These are phyloP conservation scores for Debaryomyces subglobosus DNA, from an alignment of 1,139 yeast species.

Conservation along the genomic window DNA sequence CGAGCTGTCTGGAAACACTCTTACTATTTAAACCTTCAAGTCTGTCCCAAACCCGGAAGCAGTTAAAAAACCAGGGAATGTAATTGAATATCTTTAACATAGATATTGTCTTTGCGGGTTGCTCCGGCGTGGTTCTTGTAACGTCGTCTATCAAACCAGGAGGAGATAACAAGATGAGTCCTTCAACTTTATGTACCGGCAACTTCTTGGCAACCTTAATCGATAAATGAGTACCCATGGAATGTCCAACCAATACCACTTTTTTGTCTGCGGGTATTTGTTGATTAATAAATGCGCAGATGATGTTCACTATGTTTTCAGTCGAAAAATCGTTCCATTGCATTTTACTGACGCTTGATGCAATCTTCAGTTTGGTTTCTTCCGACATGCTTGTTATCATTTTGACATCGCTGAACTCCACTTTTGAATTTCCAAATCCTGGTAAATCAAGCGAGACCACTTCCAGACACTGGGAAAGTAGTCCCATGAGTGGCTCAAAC, in stretches of 20 bases:
- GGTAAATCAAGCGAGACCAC: conserved; percentile 70
- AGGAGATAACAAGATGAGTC: conserved; percentile 56
- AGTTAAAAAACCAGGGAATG: conserved; percentile 57
- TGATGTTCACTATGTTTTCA: conserved; percentile 49
- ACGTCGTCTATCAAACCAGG: conserved; percentile 47
- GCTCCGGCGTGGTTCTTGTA: conserved; percentile 4
- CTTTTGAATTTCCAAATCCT: conserved; percentile 67
- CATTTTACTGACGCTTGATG: conserved; percentile 35
- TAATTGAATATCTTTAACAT: conserved; percentile 31
- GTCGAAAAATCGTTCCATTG: conserved; percentile 49
- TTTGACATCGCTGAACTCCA: conserved; percentile 22
- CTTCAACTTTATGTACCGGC: conserved; percentile 45
- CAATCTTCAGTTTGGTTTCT: conserved; percentile 32
- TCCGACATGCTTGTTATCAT: conserved; percentile 27
- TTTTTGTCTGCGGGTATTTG: conserved; percentile 47
- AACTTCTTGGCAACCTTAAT: conserved; percentile 50
- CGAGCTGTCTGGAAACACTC: conserved; percentile 59
- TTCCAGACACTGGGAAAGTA: conserved; percentile 67
- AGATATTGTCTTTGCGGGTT: conserved; percentile 13
- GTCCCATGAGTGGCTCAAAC: conserved; percentile 66
- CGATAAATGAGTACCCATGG: conserved; percentile 71
- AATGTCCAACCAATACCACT: conserved; percentile 69
- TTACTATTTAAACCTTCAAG: conserved; percentile 61
- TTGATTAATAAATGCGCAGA: conserved; percentile 43
- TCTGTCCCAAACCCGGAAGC: conserved; percentile 62